These are phyloP conservation scores for Phytopythium boreale DNA, from an alignment of 352 stramenopile genomes.

Conservation along the genomic window DNA sequence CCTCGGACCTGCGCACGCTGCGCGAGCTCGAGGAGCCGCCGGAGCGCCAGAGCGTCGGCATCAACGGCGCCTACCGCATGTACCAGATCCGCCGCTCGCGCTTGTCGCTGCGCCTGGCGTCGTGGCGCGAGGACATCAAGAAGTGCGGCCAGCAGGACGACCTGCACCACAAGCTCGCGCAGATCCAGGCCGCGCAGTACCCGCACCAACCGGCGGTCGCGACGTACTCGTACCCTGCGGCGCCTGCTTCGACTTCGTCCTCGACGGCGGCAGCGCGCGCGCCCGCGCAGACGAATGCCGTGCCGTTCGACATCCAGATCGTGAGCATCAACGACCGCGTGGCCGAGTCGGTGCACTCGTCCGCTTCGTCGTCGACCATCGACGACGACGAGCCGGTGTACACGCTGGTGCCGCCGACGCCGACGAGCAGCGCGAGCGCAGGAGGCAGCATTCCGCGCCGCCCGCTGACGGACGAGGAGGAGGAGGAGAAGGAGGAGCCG, in stretches of 20 bases:
- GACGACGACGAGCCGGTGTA: slow-evolving; percentile 32
- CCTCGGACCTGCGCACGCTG: slow-evolving; percentile 49
- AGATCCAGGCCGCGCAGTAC: slow-evolving; percentile 33
- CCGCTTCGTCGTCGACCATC: slow-evolving; percentile 11
- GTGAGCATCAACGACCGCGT: slow-evolving; percentile 39
- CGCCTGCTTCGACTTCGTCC: background rate
- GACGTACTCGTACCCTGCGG: background rate
- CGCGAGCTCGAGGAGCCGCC: slow-evolving; percentile 43
- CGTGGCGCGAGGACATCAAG: slow-evolving; percentile 68
- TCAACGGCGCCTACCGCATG: slow-evolving; percentile 55
- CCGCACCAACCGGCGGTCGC: slow-evolving; percentile 15
- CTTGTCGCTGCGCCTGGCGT: slow-evolving; percentile 46
- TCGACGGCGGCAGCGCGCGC: slow-evolving; percentile 8
- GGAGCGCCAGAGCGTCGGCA: slow-evolving; percentile 35
- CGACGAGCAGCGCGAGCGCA: slow-evolving; percentile 12
- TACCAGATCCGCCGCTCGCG: slow-evolving; percentile 46
- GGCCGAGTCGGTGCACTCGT: background rate
- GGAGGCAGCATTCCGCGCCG: slow-evolving; percentile 6
- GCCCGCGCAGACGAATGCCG: slow-evolving; percentile 7
- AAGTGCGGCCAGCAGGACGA: slow-evolving; percentile 30
- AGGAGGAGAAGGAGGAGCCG: slow-evolving; percentile 36
- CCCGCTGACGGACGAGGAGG: slow-evolving; percentile 26
- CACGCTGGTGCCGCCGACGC: slow-evolving; percentile 25
- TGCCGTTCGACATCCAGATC: slow-evolving; percentile 45
- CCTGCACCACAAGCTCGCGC: slow-evolving; percentile 49